Evolutionary conservation across 1,284 basidiomycete genomes (phyloP), one percentile per base, ranked within the genome.

Genomic region (Ceratobasidium theobromae): DNA sequence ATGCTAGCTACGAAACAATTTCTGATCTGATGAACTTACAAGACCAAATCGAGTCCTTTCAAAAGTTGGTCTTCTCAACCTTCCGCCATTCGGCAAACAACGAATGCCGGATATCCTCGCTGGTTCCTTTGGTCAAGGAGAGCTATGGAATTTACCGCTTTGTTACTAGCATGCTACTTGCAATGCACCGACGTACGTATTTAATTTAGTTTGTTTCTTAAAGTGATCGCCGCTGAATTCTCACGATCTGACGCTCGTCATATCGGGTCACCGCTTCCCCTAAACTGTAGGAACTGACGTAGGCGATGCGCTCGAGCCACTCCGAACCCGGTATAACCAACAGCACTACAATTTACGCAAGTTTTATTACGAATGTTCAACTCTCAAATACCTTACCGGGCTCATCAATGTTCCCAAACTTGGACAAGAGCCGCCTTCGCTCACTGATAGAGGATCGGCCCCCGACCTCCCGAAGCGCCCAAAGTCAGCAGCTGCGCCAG

Each of bases 341-440:
- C 95, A 98, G 73, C 95, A 98, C 74, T 88, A 93, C 74, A 88
- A 86, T 71, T 82, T 98, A 6, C 87, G 95, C 69, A 93, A 95
- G 75, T 98, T 96, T 79, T 98, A 97, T 79, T 98, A 97, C 75
- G 95, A 98, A 75, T 98, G 95, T 75, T 95, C 93, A 16, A 97
- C 97, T 77, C 84, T 98, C 71, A 97, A 96, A 76, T 98, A 96
- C 76, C 80, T 98, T 53, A 98, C 95, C 14, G 92, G 93, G 46
- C 82, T 98, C 21, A 96, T 98, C 75, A 98, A 97, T 75, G 94
- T 98, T 0, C 95, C 95, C 18, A 98, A 97, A 76, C 84, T 98
- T 23, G 95, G 93, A 43, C 88, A 93, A 91, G 95, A 97, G 79
- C 95, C 95, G 40, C 95, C 95, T 18, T 97, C 95, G 73, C 81